These are phyloP conservation scores for Sphaerulina populicola DNA, from an alignment of 2,329 filamentous ascomycete genomes.

Conservation along the genomic window DNA sequence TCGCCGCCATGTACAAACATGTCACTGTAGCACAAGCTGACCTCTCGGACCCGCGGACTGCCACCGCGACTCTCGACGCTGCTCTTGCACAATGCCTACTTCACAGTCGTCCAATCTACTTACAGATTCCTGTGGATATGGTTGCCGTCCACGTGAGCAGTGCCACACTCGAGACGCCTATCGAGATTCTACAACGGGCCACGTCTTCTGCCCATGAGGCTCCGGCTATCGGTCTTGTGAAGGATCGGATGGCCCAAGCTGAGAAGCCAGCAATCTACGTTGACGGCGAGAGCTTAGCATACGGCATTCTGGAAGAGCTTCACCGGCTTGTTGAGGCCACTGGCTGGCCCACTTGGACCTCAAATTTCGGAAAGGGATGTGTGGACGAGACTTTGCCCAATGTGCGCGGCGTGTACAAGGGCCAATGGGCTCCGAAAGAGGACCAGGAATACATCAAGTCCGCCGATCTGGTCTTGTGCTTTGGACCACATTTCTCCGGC, in stretches of 20 bases:
- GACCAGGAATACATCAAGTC: conserved; percentile 10
- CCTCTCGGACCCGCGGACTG: conserved; percentile 13
- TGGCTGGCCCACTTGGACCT: conserved; percentile 43
- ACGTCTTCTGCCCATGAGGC: conserved; percentile 34
- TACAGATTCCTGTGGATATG: conserved; percentile 13
- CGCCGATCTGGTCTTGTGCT: conserved; percentile 14
- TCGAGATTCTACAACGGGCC: conserved; percentile 27
- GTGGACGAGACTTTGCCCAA: conserved; percentile 44
- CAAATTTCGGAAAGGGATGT: conserved; percentile 45
- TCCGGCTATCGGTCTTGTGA: conserved; percentile 24
- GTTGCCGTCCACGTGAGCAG: conserved; percentile 26
- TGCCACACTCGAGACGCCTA: conserved; percentile 21
- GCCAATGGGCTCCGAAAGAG: conserved; percentile 23
- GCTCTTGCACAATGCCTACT: conserved; percentile 10
- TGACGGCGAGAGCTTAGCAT: conserved; percentile 43
- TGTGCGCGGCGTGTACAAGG: conserved; percentile 44
- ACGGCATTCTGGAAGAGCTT: conserved; percentile 38
- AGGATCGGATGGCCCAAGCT: conserved; percentile 29
- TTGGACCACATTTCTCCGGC: conserved; percentile 15
- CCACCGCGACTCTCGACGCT: conserved; percentile 7
- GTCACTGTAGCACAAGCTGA: conserved; percentile 17
- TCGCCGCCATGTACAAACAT: conserved; percentile 15
- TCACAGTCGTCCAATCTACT: conserved; percentile 13
- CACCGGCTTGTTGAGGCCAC: conserved; percentile 42
- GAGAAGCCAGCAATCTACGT: conserved; percentile 45